A percentile compares a stretch with the other conserved stretches of the same genome.
phyloP scores from a whole-genome alignment of 306 rosid genomes.

The cucumber (Cucumis sativus) region DNA sequence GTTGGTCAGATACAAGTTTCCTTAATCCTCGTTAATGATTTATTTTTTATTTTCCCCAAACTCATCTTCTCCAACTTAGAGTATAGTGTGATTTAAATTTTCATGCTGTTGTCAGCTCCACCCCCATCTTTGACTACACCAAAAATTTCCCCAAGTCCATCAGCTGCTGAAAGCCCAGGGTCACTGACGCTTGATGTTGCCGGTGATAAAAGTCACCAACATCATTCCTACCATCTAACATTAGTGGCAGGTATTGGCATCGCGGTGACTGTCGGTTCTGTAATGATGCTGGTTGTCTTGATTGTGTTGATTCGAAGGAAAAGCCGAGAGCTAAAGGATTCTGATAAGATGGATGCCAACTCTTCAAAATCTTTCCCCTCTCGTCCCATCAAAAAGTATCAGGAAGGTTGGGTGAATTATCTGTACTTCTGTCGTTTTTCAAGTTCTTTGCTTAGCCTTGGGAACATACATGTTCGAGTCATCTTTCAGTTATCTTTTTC shows the following conservation, averaged over 20 bases:
- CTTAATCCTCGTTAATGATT: not conserved
- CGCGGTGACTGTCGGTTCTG: conserved; percentile 61
- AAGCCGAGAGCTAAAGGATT: conserved; percentile 58
- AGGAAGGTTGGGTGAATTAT: conserved; percentile 47
- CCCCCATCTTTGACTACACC: conserved; percentile 46
- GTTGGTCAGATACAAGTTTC: not conserved
- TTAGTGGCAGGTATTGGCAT: conserved; percentile 65
- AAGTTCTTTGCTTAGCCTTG: not conserved
- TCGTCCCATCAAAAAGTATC: conserved; percentile 51
- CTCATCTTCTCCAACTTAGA: not conserved
- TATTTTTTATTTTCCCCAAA: not conserved
- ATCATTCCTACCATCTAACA: conserved; percentile 55
- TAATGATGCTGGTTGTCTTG: conserved; percentile 55
- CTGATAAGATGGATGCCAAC: conserved; percentile 33
- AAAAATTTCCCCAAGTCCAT: conserved; percentile 59
- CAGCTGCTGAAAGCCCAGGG: conserved; percentile 59
- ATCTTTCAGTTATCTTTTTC: not conserved
- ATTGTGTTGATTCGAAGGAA: conserved; percentile 69
- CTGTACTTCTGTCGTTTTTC: conserved; percentile 8
- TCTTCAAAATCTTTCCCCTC: conserved; percentile 43
- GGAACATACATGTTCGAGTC: not conserved
- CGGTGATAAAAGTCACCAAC: conserved; percentile 35
- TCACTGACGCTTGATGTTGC: conserved; percentile 39
- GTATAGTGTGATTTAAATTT: not conserved
- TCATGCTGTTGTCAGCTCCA: conserved; percentile 45